Conservation (phyloP, 371 early-diverging fungal genomes). For the Mucor irregularis region DNA sequence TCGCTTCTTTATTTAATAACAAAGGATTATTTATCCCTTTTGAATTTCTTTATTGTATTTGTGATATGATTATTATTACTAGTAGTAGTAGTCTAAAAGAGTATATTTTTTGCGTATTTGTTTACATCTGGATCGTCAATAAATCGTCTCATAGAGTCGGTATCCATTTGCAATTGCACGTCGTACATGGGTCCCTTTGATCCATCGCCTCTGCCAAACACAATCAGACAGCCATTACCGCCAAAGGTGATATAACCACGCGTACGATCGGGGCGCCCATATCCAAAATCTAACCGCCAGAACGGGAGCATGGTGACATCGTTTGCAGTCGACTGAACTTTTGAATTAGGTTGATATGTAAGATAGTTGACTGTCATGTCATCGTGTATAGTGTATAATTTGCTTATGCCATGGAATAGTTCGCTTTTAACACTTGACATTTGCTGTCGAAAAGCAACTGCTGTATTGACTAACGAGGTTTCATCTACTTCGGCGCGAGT, state of each 20-base stretch:
- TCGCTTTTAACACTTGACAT: slow-evolving; percentile 14
- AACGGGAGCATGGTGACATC: slow-evolving; percentile 38
- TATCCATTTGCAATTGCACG: slow-evolving; percentile 45
- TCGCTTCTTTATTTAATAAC: too few species aligned
- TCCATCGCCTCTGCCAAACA: slow-evolving; percentile 35
- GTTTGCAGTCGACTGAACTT: slow-evolving; percentile 28
- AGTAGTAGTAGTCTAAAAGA: too few species aligned
- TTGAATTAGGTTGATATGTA: slow-evolving; percentile 36
- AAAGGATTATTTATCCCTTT: too few species aligned
- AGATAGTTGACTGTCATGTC: slow-evolving; percentile 45
- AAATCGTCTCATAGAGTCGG: slow-evolving; percentile 35
- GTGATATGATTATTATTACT: too few species aligned
- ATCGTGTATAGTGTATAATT: slow-evolving; percentile 37
- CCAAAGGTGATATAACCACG: slow-evolving; percentile 45
- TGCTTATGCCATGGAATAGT: slow-evolving; percentile 41
- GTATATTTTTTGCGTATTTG: slow-evolving; percentile 32
- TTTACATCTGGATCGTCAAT: slow-evolving; percentile 37
- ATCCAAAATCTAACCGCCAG: slow-evolving; percentile 39
- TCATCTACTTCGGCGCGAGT: slow-evolving; percentile 15
- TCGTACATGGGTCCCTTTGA: slow-evolving; percentile 32
- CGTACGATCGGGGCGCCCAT: slow-evolving; percentile 37
- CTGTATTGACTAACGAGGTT: slow-evolving; percentile 21
- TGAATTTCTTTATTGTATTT: too few species aligned
- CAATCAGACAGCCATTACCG: slow-evolving; percentile 39
- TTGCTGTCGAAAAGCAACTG: slow-evolving; percentile 24